phyloP scores from a whole-genome alignment of 1,284 basidiomycete genomes.

The Ustilago vetiveriae region DNA sequence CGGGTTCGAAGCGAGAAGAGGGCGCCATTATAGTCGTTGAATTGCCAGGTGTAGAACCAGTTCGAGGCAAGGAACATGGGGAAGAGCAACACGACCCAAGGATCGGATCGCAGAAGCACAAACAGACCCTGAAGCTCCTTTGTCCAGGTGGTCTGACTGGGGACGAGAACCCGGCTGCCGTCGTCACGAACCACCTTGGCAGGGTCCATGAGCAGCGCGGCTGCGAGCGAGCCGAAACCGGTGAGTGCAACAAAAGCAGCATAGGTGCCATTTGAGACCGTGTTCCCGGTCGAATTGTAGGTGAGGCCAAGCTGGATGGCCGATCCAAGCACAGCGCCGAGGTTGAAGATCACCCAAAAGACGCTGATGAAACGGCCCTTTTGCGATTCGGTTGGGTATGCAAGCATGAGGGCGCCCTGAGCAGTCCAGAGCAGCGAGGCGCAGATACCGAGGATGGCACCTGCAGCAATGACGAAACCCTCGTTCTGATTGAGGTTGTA shows the following conservation, averaged over 20 bases:
- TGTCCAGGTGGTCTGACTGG: conserved; percentile 49
- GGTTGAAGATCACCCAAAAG: conserved; percentile 77
- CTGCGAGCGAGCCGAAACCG: conserved; percentile 40
- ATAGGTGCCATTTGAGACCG: conserved; percentile 51
- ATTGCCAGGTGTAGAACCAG: conserved; percentile 64
- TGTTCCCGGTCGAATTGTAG: conserved; percentile 47
- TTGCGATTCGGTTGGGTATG: conserved; percentile 76
- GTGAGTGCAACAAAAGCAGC: conserved; percentile 56
- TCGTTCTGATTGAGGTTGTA: conserved; percentile 67
- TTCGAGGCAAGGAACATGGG: conserved; percentile 59
- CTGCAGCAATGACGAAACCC: conserved; percentile 74
- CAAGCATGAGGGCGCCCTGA: conserved; percentile 83
- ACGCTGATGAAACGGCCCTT: conserved; percentile 78
- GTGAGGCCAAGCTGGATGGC: conserved; percentile 72
- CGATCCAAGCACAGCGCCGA: conserved; percentile 75
- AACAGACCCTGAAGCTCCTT: conserved; percentile 52
- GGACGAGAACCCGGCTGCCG: conserved; percentile 51
- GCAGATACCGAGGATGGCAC: conserved; percentile 82
- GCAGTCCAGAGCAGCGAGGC: conserved; percentile 76
- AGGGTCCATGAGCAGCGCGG: conserved; percentile 49
- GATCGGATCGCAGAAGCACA: conserved; percentile 46
- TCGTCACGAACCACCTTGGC: conserved; percentile 52
- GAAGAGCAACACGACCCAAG: conserved; percentile 56
- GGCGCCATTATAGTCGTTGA: conserved; percentile 48
- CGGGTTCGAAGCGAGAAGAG: conserved; percentile 64